Conservation (phyloP, 2,329 filamentous ascomycete species). For the Cladosporium sp. region DNA sequence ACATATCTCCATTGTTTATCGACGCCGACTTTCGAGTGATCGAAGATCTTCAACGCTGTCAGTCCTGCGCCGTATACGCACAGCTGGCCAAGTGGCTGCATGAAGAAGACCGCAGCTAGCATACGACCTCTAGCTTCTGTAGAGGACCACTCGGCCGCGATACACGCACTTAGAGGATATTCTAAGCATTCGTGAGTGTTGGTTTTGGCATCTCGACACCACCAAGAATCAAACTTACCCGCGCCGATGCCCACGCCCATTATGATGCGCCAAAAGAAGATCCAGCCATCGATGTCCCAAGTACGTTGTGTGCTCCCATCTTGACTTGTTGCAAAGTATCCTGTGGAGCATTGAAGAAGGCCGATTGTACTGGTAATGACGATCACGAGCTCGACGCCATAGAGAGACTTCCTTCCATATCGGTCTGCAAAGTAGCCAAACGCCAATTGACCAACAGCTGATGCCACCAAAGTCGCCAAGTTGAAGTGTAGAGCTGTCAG, state of each 20-base stretch:
- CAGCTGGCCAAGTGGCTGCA: constrained; percentile 40
- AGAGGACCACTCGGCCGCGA: constrained; percentile 38
- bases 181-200: neutral
- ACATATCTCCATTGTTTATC: constrained; percentile 38
- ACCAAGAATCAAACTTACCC: constrained; percentile 22
- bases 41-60: constrained; percentile 17
- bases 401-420: constrained; percentile 33
- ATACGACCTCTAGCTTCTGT: constrained; percentile 35
- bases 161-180: constrained; percentile 36
- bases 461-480: constrained; percentile 36
- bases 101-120: constrained; percentile 39
- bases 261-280: constrained; percentile 37
- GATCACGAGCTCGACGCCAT: constrained; percentile 39
- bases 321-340: constrained; percentile 2
- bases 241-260: constrained; percentile 39
- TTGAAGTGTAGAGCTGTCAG: constrained; percentile 30
- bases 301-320: constrained; percentile 27
- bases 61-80: constrained; percentile 21
- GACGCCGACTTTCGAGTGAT: constrained; percentile 28
- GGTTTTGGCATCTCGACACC: no score
- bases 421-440: constrained; percentile 38
- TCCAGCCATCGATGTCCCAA: constrained; percentile 36
- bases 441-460: constrained; percentile 35
- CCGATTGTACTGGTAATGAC: constrained; percentile 38
- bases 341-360: constrained; percentile 34